These are phyloP conservation scores for Phytophthora crassamura DNA, from an alignment of 352 stramenopile species.

Conservation along the genomic window DNA sequence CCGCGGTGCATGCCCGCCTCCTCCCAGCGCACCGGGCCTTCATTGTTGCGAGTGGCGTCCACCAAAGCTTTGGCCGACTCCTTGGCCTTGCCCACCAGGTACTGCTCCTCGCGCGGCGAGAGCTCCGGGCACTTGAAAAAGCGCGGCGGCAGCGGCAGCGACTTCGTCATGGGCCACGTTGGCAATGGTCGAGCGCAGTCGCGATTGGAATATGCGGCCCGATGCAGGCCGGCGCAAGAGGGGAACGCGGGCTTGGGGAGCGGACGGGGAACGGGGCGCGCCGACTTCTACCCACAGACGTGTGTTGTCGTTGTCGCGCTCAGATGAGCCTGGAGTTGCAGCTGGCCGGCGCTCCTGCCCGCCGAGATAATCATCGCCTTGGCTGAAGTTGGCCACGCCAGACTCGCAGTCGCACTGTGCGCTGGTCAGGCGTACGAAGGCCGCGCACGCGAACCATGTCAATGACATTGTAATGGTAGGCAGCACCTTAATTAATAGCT, in stretches of 20 bases:
- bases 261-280: constrained; percentile 18
- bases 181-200: constrained; percentile 3
- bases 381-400: neutral
- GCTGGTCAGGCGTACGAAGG: neutral
- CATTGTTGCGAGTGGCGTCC: constrained; percentile 60
- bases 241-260: constrained; percentile 34
- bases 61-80: constrained; percentile 68
- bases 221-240: constrained; percentile 10
- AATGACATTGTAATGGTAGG: too few species aligned
- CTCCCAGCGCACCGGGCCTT: constrained; percentile 66
- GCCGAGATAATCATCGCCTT: constrained; percentile 10
- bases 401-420: constrained; percentile 12
- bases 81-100: constrained; percentile 66
- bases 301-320: constrained; percentile 26
- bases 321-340: constrained; percentile 31
- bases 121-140: constrained; percentile 70
- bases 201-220: constrained; percentile 33
- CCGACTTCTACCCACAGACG: constrained; percentile 31
- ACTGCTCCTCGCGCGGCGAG: constrained; percentile 54
- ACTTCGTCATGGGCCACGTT: constrained; percentile 40
- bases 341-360: constrained; percentile 19
- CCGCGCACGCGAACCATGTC: too few species aligned
- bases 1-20: constrained; percentile 57
- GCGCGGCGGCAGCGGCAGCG: constrained; percentile 52
- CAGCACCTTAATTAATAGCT: neutral